phyloP scores from a whole-genome alignment of 257 asterid genomes.

The Sherardia arvensis region DNA sequence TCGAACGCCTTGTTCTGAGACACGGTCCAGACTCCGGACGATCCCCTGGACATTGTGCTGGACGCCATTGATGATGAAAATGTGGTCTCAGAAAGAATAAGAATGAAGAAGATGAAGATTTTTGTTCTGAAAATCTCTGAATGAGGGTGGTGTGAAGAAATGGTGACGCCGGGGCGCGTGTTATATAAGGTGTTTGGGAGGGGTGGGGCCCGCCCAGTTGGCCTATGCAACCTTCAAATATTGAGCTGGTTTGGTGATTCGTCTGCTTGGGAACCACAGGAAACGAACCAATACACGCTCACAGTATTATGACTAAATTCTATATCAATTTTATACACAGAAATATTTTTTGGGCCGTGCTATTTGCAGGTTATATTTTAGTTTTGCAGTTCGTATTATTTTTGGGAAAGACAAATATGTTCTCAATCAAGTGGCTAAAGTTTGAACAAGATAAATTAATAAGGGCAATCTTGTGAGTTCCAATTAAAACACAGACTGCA shows the following conservation, averaged over 20 bases:
- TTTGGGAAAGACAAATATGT: too few species aligned
- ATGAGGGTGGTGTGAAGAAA: slow-evolving; percentile 13
- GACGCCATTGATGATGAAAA: slow-evolving; percentile 23
- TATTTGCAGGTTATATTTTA: too few species aligned
- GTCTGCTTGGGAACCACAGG: slow-evolving; percentile 49
- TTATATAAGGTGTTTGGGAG: slow-evolving; percentile 20
- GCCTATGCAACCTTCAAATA: slow-evolving; percentile 20
- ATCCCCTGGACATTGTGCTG: slow-evolving; percentile 26
- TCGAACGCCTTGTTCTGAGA: slow-evolving; percentile 79
- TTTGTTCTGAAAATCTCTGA: not conserved
- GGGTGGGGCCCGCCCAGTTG: slow-evolving; percentile 30
- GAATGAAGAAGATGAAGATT: not conserved
- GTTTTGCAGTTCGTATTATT: too few species aligned
- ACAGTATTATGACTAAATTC: not conserved
- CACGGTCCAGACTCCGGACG: slow-evolving; percentile 43
- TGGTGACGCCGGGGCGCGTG: slow-evolving; percentile 1
- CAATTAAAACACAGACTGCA: too few species aligned
- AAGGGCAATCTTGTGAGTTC: too few species aligned
- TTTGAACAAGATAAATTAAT: too few species aligned
- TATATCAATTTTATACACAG: too few species aligned
- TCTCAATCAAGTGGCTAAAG: too few species aligned
- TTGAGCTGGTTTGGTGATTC: slow-evolving; percentile 30
- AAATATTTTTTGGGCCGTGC: too few species aligned
- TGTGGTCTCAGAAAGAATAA: not conserved
- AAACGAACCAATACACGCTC: not conserved